Percentiles rank a stretch among this genome's conserved stretches.
These are phyloP conservation scores for Chlorencoelia australis DNA, from an alignment of 2,329 filamentous ascomycete species.

Conservation along the genomic window DNA sequence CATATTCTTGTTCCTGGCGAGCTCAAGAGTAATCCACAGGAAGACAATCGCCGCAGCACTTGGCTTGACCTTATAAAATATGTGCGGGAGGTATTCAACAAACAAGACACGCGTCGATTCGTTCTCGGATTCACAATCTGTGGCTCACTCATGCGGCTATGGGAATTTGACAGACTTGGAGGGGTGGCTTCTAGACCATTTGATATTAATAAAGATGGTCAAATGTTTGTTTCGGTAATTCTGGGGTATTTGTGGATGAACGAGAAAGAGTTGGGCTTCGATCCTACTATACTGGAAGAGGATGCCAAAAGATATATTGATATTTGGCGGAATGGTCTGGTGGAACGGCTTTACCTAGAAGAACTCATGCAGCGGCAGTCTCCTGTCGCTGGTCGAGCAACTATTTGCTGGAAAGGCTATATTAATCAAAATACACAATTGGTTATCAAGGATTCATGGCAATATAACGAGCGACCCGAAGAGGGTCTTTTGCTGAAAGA, in stretches of 20 bases:
- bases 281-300: constrained; percentile 31
- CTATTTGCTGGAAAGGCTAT: constrained; percentile 37
- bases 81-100: neutral
- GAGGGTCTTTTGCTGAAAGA: constrained; percentile 31
- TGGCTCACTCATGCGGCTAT: constrained; percentile 15
- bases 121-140: neutral
- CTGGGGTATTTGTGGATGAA: constrained; percentile 34
- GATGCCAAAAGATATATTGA: constrained; percentile 30
- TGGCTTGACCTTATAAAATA: neutral
- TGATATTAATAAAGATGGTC: constrained; percentile 12
- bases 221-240: neutral
- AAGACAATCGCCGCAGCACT: neutral
- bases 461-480: constrained; percentile 32
- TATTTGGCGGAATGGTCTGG: constrained; percentile 29
- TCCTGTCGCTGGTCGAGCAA: constrained; percentile 31
- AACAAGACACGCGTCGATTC: neutral
- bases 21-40: constrained; percentile 16
- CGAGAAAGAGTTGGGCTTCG: constrained; percentile 30
- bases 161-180: constrained; percentile 28
- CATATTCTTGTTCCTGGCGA: constrained; percentile 11
- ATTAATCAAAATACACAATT: constrained; percentile 28
- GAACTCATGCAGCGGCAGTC: constrained; percentile 25
- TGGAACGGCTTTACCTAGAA: constrained; percentile 33
- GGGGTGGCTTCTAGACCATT: constrained; percentile 23
- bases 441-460: constrained; percentile 39